Conservation (phyloP, 257 asterid genomes). For the Plantago elongata region DNA sequence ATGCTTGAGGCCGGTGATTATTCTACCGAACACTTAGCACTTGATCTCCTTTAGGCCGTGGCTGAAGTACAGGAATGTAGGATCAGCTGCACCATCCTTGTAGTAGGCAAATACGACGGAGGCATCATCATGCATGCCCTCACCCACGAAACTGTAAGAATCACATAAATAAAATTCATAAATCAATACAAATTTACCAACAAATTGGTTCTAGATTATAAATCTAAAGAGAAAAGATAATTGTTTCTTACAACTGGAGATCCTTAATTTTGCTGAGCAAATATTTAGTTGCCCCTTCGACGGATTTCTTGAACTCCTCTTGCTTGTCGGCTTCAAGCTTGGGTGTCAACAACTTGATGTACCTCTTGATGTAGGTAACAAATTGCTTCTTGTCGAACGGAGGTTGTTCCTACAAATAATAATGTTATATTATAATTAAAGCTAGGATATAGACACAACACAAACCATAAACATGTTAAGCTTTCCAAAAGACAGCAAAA, state of each 20-base stretch:
- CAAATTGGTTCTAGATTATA: neutral
- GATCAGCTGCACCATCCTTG: slow-evolving; percentile 77
- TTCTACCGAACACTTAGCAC: slow-evolving; percentile 39
- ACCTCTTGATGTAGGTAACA: slow-evolving; percentile 53
- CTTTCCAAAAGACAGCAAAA: too few relatives aligned
- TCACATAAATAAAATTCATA: neutral
- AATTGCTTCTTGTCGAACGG: slow-evolving; percentile 78
- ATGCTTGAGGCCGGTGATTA: neutral
- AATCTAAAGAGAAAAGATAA: too few relatives aligned
- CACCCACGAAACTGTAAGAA: slow-evolving; percentile 69
- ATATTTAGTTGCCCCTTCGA: slow-evolving; percentile 76
- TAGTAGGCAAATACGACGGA: slow-evolving; percentile 78
- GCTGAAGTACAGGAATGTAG: slow-evolving; percentile 77
- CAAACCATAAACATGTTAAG: too few relatives aligned
- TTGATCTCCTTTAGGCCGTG: slow-evolving; percentile 81
- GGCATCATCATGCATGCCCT: slow-evolving; percentile 75
- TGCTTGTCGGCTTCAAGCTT: slow-evolving; percentile 58
- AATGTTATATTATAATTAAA: neutral
- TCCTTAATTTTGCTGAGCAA: slow-evolving; percentile 61
- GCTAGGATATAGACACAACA: too few relatives aligned
- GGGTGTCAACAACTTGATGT: slow-evolving; percentile 58
- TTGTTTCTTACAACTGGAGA: slow-evolving; percentile 69
- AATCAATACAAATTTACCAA: too few relatives aligned
- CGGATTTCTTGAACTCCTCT: slow-evolving; percentile 58
- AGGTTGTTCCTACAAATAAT: slow-evolving; percentile 72